A percentile compares a stretch with the other conserved stretches of the same genome.
These are phyloP conservation scores for Dictyostelium brefeldianum DNA, from an alignment of 78 protist genomes.

Conservation along the genomic window DNA sequence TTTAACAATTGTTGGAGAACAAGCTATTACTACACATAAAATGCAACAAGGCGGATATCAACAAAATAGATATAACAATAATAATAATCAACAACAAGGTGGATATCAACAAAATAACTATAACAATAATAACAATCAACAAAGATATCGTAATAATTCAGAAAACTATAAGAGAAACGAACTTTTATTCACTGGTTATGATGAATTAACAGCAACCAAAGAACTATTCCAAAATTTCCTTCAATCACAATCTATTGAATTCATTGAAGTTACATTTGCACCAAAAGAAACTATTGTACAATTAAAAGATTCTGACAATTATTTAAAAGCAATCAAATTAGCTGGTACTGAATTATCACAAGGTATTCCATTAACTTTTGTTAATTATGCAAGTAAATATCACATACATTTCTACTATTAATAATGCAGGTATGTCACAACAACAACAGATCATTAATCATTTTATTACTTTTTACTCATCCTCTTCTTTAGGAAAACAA, in stretches of 20 bases:
- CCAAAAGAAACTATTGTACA: conserved; percentile 22
- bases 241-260: neutral
- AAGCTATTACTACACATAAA: no score
- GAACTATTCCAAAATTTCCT: conserved; percentile 7
- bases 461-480: neutral
- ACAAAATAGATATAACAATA: neutral
- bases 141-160: neutral
- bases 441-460: no score
- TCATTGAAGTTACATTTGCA: neutral
- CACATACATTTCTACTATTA: neutral
- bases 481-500: conserved; percentile 24
- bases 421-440: no score
- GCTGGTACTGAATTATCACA: neutral
- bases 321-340: neutral
- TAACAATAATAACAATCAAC: neutral
- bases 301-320: conserved; percentile 28
- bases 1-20: no score
- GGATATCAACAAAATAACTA: neutral
- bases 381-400: conserved; percentile 10
- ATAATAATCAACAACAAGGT: conserved; percentile 32
- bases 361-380: neutral
- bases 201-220: neutral
- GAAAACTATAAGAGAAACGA: conserved; percentile 23
- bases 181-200: conserved; percentile 29
- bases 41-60: neutral